phyloP scores from a whole-genome alignment of 176 grass and related monocot genomes.

The Triticum timopheevii region DNA sequence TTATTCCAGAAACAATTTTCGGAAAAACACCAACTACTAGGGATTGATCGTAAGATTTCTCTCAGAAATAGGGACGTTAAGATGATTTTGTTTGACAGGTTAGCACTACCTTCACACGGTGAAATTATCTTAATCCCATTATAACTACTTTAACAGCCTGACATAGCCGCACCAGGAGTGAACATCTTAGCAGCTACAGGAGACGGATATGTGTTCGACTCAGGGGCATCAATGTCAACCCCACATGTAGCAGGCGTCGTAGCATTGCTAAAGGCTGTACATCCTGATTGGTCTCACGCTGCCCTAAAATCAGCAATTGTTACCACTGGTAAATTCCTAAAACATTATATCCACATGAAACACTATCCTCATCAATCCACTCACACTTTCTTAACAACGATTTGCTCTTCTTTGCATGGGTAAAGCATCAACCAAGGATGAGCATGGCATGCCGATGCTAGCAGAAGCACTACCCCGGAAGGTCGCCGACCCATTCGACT shows the following conservation, averaged over 20 bases:
- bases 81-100: not conserved
- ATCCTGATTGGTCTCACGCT: constrained; percentile 47
- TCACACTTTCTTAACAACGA: not conserved
- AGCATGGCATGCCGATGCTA: constrained; percentile 37
- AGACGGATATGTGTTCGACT: constrained; percentile 18
- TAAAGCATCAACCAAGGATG: constrained; percentile 37
- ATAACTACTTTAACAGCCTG: constrained; percentile 33
- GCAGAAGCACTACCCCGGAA: constrained; percentile 44
- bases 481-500: constrained; percentile 55
- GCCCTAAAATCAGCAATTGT: constrained; percentile 49
- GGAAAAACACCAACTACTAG: not conserved
- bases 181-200: constrained; percentile 39
- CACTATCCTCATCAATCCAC: not conserved
- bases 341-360: not conserved
- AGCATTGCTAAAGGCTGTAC: constrained; percentile 43
- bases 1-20: not conserved
- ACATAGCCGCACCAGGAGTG: constrained; percentile 48
- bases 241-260: constrained; percentile 47
- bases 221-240: constrained; percentile 42
- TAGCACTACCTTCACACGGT: not conserved
- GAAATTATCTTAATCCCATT: not conserved
- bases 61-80: not conserved
- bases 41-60: not conserved
- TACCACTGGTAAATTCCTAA: constrained; percentile 32
- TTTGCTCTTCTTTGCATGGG: not conserved